Evolutionary conservation across 2,329 filamentous ascomycete genomes (phyloP), one percentile per base, ranked within the genome.

Genomic region (Botrytis aclada): DNA sequence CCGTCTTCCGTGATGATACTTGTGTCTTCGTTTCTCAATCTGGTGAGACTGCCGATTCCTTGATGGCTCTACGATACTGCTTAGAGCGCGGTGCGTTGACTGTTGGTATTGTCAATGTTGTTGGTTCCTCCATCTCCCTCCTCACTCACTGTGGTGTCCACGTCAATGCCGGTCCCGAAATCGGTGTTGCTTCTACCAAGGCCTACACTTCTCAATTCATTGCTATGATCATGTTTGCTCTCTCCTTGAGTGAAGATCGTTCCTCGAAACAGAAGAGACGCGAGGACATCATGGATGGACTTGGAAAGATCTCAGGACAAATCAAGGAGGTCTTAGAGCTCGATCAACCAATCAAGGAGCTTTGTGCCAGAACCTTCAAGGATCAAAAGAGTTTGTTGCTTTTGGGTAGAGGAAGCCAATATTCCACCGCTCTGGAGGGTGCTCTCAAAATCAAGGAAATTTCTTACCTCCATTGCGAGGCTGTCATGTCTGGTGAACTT

Each of bases 401-500:
- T 71, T 89, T 99, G 75, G 96, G 96, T 75, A 93, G 96, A 87
- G 96, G 96, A 78, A 94, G 94, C 82, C 96, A 99, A 85, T 97
- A 95, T 87, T 95, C 95, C 74, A 99, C 96, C 79, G 96, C 96
- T 72, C 90, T 99, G 34, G 96, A 99, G 87, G 96, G 94, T 84
- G 96, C 96, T 67, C 88, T 99, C 79, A 99, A 99, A 88, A 99
- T 99, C 85, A 99, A 99, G 89, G 96, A 99, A 86, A 99, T 99
- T 80, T 98, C 95, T 29, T 99, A 99, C 85, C 93, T 99, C 74
- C 96, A 99, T 85, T 99, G 96, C 84, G 96, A 99, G 86, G 96
- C 96, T 79, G 96, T 99, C 87, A 99, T 99, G 96, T 98, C 96
- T 77, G 96, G 96, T 84, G 96, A 99, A 86, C 89, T 99, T 80